A percentile compares a stretch with the other conserved stretches of the same genome.
Conservation (phyloP, 176 grass and related monocot genomes). For the Zizania latifolia region DNA sequence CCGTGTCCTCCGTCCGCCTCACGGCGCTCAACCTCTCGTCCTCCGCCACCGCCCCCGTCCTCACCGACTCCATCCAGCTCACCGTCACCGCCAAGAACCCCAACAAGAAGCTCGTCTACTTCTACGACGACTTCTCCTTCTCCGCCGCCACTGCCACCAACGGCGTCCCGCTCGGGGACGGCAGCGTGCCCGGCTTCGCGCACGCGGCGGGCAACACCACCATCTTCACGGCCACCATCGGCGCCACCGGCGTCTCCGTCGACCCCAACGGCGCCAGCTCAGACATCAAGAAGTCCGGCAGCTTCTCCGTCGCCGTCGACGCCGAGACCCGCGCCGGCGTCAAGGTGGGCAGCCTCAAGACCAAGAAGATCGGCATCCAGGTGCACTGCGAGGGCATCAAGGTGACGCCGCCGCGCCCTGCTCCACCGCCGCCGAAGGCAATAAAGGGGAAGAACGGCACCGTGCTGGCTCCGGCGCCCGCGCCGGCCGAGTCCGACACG, state of each 20-base stretch:
- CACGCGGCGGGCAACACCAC: slow-evolving; percentile 76
- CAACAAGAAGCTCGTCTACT: slow-evolving; percentile 77
- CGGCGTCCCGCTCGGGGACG: slow-evolving; percentile 46
- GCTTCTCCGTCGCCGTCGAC: slow-evolving; percentile 43
- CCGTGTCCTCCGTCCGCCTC: slow-evolving; percentile 51
- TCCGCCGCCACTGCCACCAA: slow-evolving; percentile 39
- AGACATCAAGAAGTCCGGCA: slow-evolving; percentile 55
- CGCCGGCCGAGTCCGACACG: background rate
- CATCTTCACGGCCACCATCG: slow-evolving; percentile 38
- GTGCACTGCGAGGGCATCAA: slow-evolving; percentile 72
- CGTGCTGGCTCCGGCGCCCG: background rate
- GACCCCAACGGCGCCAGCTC: slow-evolving; percentile 42
- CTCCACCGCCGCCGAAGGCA: slow-evolving; percentile 7
- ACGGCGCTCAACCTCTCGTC: slow-evolving; percentile 49
- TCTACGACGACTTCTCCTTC: slow-evolving; percentile 69
- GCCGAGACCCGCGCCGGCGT: slow-evolving; percentile 77
- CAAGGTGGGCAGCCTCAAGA: slow-evolving; percentile 51
- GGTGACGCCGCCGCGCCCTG: slow-evolving; percentile 17
- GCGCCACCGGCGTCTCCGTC: slow-evolving; percentile 21
- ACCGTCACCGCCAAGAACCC: slow-evolving; percentile 58
- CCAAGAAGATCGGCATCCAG: slow-evolving; percentile 75
- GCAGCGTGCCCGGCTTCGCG: slow-evolving; percentile 56
- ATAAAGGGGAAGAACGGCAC: slow-evolving; percentile 48
- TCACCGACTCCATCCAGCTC: slow-evolving; percentile 55
- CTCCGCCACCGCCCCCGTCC: slow-evolving; percentile 33